phyloP scores from a whole-genome alignment of 2,329 filamentous ascomycete genomes.

The Lasiodiplodia citricola region DNA sequence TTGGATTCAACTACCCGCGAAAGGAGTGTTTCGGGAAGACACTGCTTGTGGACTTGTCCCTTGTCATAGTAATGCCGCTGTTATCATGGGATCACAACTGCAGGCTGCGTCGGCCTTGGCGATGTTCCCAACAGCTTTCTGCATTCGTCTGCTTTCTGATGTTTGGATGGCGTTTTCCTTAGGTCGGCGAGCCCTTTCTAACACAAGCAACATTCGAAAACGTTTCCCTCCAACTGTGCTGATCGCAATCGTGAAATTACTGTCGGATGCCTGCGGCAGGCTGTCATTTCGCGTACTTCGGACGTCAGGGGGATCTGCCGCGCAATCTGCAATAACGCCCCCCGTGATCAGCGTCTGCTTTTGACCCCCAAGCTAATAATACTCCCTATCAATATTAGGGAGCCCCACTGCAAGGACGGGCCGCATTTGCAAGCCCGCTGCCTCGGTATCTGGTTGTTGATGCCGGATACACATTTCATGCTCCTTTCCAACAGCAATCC shows the following conservation, averaged over 20 bases:
- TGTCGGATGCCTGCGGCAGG: neutral
- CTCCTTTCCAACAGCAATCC: neutral
- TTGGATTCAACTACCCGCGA: no score
- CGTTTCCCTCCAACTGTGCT: neutral
- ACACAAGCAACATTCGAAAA: conserved; percentile 14
- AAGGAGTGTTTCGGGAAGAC: no score
- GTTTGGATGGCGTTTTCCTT: neutral
- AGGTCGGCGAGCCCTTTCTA: neutral
- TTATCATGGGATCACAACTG: neutral
- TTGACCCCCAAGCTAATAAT: conserved; percentile 14
- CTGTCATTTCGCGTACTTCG: neutral
- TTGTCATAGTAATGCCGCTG: neutral
- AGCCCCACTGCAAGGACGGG: neutral
- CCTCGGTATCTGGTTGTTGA: neutral
- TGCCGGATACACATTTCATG: neutral
- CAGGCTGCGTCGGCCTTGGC: neutral
- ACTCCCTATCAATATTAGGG: neutral
- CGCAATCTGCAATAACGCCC: conserved; percentile 6
- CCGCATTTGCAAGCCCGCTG: neutral
- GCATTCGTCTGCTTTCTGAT: neutral
- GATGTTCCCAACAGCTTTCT: neutral
- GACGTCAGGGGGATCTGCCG: conserved; percentile 17
- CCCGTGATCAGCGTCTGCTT: neutral
- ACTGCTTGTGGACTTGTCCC: neutral
- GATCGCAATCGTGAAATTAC: conserved; percentile 8